Conservation (phyloP, 2,329 filamentous ascomycete genomes). For the Aureobasidium sp. region DNA sequence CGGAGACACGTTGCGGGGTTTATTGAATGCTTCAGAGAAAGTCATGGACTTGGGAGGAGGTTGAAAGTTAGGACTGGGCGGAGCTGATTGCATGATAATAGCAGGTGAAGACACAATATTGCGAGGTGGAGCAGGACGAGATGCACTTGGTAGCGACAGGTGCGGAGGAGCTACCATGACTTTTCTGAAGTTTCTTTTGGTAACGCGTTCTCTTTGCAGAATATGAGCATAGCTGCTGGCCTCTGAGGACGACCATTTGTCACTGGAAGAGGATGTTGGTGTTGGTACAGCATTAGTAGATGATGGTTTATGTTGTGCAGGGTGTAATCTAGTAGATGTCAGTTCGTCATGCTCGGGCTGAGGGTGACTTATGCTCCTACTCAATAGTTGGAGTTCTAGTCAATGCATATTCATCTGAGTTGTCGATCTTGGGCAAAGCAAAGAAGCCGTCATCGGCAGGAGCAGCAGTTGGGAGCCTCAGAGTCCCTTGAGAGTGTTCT, state of each 20-base stretch:
- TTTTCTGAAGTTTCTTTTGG: constrained; percentile 3
- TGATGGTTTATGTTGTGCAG: not conserved
- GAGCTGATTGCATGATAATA: constrained; percentile 6
- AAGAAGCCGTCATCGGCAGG: not conserved
- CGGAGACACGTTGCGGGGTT: not conserved
- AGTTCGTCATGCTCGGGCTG: not conserved
- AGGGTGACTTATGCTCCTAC: not conserved
- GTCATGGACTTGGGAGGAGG: not conserved
- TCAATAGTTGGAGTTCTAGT: not conserved
- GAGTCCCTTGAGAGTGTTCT: constrained; percentile 7
- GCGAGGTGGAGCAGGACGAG: not conserved
- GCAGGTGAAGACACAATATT: not conserved
- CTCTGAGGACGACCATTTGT: not conserved
- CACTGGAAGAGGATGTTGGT: not conserved
- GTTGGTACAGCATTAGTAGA: not conserved
- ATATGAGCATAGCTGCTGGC: constrained; percentile 10
- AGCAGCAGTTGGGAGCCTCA: not conserved
- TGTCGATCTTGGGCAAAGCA: not conserved
- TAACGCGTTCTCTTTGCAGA: not conserved
- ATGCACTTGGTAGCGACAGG: not conserved
- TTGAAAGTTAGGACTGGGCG: not conserved
- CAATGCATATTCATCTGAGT: not conserved
- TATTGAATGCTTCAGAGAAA: not conserved
- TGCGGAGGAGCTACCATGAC: constrained; percentile 1
- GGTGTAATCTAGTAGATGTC: not conserved